These are phyloP conservation scores for Cladosporium sphaerospermum DNA, from an alignment of 2,329 filamentous ascomycete genomes.

Conservation along the genomic window DNA sequence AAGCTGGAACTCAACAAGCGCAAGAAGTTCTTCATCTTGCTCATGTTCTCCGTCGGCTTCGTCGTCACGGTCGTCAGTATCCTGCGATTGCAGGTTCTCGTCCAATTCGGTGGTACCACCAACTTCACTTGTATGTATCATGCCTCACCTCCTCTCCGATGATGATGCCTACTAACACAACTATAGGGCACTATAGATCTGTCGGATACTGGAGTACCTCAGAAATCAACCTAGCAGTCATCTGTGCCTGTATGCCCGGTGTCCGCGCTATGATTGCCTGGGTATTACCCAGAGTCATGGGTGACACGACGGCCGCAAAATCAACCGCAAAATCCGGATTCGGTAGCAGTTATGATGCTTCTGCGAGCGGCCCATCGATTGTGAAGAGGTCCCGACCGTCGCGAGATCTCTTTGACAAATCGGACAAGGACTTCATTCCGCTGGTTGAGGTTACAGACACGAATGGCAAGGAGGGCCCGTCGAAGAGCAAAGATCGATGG, in stretches of 20 bases:
- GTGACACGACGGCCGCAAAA: constrained; percentile 3
- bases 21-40: constrained; percentile 11
- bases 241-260: constrained; percentile 15
- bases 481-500: no score
- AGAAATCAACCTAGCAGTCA: constrained; percentile 12
- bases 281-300: constrained; percentile 8
- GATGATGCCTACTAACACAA: not conserved
- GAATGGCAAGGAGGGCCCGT: no score
- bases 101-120: constrained; percentile 11
- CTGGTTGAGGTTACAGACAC: not conserved
- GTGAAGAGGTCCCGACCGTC: constrained; percentile 1
- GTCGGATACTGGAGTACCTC: constrained; percentile 14
- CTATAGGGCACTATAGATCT: constrained; percentile 4
- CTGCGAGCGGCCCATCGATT: not conserved
- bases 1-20: constrained; percentile 13
- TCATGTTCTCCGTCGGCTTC: constrained; percentile 15
- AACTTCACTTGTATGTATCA: constrained; percentile 12
- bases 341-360: not conserved
- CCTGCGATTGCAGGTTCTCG: constrained; percentile 11
- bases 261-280: constrained; percentile 9
- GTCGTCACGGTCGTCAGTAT: constrained; percentile 14
- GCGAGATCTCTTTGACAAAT: not conserved
- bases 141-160: not conserved
- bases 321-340: not conserved
- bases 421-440: constrained; percentile 5